Evolutionary conservation across 1,139 yeast genomes (phyloP).

Genomic region (Yamadazyma sp.): DNA sequence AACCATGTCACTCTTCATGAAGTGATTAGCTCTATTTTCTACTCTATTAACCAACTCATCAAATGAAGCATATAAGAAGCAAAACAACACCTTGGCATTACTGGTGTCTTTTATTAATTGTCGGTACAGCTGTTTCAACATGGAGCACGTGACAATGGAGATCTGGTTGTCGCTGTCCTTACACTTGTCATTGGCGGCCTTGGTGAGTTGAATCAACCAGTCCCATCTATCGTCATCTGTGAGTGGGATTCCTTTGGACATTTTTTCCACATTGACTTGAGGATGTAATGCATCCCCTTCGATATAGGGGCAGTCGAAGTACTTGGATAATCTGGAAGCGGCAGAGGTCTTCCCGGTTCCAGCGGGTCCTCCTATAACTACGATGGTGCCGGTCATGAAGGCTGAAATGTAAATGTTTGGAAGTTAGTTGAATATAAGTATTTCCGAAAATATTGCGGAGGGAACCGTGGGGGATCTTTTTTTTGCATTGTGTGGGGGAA

Average conservation of each 20-base stretch:
- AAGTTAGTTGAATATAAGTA: background rate
- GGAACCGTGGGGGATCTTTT: slow-evolving; percentile 6
- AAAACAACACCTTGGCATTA: slow-evolving; percentile 46
- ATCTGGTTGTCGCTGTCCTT: slow-evolving; percentile 21
- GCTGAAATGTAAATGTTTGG: background rate
- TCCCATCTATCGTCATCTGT: slow-evolving; percentile 90
- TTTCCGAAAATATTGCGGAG: background rate
- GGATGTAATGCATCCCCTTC: slow-evolving; percentile 91
- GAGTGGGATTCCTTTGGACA: slow-evolving; percentile 77
- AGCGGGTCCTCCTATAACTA: slow-evolving; percentile 81
- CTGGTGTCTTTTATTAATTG: slow-evolving; percentile 43
- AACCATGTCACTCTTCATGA: slow-evolving; percentile 84
- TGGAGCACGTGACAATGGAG: slow-evolving; percentile 77
- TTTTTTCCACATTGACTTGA: slow-evolving; percentile 68
- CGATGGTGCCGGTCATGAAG: slow-evolving; percentile 23
- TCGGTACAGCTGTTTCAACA: slow-evolving; percentile 73
- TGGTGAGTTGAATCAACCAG: slow-evolving; percentile 66
- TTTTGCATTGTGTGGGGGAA: background rate
- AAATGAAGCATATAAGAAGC: slow-evolving; percentile 65
- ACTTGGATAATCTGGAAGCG: slow-evolving; percentile 51
- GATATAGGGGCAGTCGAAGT: slow-evolving; percentile 53
- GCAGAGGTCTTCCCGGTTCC: slow-evolving; percentile 91
- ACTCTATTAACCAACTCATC: slow-evolving; percentile 65
- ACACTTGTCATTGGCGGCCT: slow-evolving; percentile 37
- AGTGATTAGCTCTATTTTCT: slow-evolving; percentile 65